These are phyloP conservation scores for Gomphus bonarii DNA, from an alignment of 1,284 basidiomycete genomes.

Conservation along the genomic window DNA sequence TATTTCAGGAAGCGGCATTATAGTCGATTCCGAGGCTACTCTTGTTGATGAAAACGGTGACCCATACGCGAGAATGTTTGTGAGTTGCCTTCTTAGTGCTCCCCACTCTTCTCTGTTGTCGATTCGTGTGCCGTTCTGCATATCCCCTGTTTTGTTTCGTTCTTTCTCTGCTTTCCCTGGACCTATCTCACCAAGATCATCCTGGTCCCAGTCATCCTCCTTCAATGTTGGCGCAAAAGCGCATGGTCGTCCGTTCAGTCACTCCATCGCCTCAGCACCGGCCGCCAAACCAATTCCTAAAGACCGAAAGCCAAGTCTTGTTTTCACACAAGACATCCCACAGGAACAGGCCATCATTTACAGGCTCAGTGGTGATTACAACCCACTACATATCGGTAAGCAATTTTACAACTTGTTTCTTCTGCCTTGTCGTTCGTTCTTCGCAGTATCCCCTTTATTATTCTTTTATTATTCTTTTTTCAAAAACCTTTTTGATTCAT, in stretches of 20 bases:
- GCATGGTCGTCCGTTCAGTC: constrained; percentile 56
- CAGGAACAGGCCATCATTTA: constrained; percentile 70
- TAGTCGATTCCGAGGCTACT: constrained; percentile 52
- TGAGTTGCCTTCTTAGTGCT: constrained; percentile 23
- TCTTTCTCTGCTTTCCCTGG: background rate
- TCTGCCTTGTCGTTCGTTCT: background rate
- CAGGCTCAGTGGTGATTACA: constrained; percentile 78
- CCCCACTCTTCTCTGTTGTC: too few species aligned
- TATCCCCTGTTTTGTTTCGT: background rate
- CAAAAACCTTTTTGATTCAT: too few species aligned
- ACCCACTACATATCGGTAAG: constrained; percentile 73
- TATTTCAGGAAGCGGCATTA: constrained; percentile 59
- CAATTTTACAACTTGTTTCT: background rate
- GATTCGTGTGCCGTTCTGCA: too few species aligned
- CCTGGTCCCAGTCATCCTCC: constrained; percentile 40
- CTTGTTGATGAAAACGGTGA: constrained; percentile 55
- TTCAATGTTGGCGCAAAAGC: constrained; percentile 72
- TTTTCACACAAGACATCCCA: constrained; percentile 57
- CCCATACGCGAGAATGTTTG: constrained; percentile 64
- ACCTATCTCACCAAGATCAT: background rate
- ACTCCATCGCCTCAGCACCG: constrained; percentile 55
- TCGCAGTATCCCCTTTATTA: background rate
- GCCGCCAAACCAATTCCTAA: constrained; percentile 54
- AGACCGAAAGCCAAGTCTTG: constrained; percentile 57
- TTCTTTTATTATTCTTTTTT: background rate